Evolutionary conservation across 495 filamentous ascomycete species (phyloP).

Genomic region (Aspergillus indologenus): DNA sequence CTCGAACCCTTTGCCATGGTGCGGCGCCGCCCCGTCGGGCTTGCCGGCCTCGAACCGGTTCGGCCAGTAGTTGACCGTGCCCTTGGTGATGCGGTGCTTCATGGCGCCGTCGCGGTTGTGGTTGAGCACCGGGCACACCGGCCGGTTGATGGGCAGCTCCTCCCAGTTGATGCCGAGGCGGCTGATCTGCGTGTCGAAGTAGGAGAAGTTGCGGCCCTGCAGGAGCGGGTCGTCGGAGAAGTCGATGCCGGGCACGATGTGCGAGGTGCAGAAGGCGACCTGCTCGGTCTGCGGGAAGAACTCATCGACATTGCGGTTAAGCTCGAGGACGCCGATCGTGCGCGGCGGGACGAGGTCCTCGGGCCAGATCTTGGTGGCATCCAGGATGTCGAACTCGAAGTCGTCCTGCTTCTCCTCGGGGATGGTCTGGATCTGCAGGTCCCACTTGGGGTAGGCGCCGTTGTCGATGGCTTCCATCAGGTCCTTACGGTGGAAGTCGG

Average conservation of each 20-base stretch:
- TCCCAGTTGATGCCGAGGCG: slow-evolving; percentile 77
- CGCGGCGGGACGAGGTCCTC: slow-evolving; percentile 68
- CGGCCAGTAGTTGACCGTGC: slow-evolving; percentile 78
- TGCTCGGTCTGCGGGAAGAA: slow-evolving; percentile 72
- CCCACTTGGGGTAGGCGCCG: slow-evolving; percentile 53
- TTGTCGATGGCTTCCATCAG: slow-evolving; percentile 67
- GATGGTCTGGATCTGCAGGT: slow-evolving; percentile 67
- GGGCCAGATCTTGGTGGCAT: slow-evolving; percentile 78
- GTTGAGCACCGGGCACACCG: slow-evolving; percentile 72
- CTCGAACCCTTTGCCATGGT: slow-evolving; percentile 55
- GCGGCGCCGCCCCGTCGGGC: slow-evolving; percentile 49
- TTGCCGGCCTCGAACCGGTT: slow-evolving; percentile 58
- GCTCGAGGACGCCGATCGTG: slow-evolving; percentile 69
- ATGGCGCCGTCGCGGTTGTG: slow-evolving; percentile 73
- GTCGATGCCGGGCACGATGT: slow-evolving; percentile 74
- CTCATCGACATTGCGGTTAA: slow-evolving; percentile 72
- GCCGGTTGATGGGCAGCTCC: slow-evolving; percentile 70
- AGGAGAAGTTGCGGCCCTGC: slow-evolving; percentile 74
- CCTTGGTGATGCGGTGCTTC: slow-evolving; percentile 52
- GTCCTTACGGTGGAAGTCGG: slow-evolving; percentile 73
- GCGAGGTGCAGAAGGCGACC: slow-evolving; percentile 71
- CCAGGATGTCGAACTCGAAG: slow-evolving; percentile 78
- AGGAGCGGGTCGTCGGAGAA: slow-evolving; percentile 75
- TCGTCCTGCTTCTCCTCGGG: slow-evolving; percentile 63
- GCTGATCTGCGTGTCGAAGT: slow-evolving; percentile 72